Base-by-base conservation (phyloP, 2,329 filamentous ascomycete genomes). In the Zymoseptoria passerinii region DNA sequence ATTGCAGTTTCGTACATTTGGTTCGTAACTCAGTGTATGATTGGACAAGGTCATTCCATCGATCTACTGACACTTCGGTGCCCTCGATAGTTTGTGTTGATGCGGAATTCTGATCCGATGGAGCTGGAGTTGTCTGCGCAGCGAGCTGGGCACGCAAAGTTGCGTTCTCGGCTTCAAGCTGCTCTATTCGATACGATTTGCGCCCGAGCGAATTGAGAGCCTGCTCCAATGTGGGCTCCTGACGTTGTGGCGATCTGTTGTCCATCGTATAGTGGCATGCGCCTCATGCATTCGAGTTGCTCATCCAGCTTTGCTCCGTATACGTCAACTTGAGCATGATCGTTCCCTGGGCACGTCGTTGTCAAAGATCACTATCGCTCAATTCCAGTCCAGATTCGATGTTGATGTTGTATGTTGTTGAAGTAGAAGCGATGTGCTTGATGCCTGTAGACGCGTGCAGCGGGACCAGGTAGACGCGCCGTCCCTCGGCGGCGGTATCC, bases 1-100 rank as follows among this genome's bases (percentile, higher is more conserved):
- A 52, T 48, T 62, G 35, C 13, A 77, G 60, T 16, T 72, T 67
- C 23, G 69, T 65, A 55, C 72, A 71, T 55, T 69, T 70, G 10
- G 67, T 61, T 10, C 61, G 28, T 52, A 70, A 44, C 4, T 23
- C 29, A n/a, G 28, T 8, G 5, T 10, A 48, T 5, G 20, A 16
- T 18, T 13, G 16, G 44, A 50, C 28, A 53, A 40, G 35, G 35
- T 44, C 35, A 5, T 44, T 44, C 35, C 35, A 44, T n/a, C 35
- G 35, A n/a, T 13, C 4, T 13, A 44, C 35, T 13, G 35, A 13
- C 13, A 44, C 35, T 44, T 13, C 35, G 35, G 35, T 16, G n/a
- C 7, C n/a, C 13, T 44, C 35, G 35, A n/a, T 44, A 44, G 35
- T 44, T 13, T 44, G 35, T 44, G 35, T 44, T 44, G 35, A 44